A percentile compares a stretch with the other conserved stretches of the same genome.
Evolutionary conservation across 257 asterid species (phyloP).

Genomic region (Cinchona pubescens): DNA sequence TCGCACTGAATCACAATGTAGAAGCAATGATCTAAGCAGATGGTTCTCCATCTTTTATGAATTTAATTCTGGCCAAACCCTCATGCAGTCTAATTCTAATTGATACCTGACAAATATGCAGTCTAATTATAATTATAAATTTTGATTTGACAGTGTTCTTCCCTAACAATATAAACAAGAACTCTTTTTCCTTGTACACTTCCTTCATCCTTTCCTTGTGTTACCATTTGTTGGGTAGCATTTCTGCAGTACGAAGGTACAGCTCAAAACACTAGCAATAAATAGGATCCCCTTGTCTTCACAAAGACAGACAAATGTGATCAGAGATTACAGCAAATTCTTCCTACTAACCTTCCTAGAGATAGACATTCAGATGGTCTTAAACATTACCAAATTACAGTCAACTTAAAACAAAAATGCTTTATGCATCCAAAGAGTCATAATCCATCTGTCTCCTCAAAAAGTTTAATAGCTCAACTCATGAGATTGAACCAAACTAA

Average conservation of each 20-base stretch:
- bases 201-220: background rate
- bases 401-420: background rate
- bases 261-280: background rate
- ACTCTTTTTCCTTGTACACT: no score
- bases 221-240: background rate
- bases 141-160: no score
- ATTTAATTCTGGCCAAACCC: background rate
- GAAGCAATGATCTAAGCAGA: background rate
- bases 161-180: no score
- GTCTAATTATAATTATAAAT: no score
- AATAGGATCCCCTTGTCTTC: background rate
- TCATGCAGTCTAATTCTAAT: no score
- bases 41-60: background rate
- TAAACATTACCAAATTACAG: background rate
- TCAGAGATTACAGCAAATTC: no score
- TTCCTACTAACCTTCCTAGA: background rate
- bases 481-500: background rate
- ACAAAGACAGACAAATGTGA: no score
- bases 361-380: background rate
- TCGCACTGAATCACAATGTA: background rate
- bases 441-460: no score
- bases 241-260: background rate
- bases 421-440: background rate
- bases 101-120: no score
- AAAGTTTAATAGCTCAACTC: background rate